phyloP scores from a whole-genome alignment of 768 basidiomycete species.

The Boletus pseudo-olivaceus region DNA sequence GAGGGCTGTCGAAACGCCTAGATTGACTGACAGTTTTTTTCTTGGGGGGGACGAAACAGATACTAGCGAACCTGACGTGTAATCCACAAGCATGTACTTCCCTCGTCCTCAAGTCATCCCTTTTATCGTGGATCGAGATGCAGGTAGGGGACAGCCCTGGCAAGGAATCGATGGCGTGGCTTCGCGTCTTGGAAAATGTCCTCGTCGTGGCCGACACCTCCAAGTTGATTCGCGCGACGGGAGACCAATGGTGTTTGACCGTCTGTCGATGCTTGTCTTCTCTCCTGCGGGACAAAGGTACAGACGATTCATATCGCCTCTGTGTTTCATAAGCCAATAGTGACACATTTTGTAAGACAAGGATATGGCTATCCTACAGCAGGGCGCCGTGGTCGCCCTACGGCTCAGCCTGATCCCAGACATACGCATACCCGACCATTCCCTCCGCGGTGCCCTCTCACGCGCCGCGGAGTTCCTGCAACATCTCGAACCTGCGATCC shows the following conservation, averaged over 20 bases:
- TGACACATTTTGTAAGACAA: conserved; percentile 9
- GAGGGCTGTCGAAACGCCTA: background rate
- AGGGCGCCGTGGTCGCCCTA: conserved; percentile 32
- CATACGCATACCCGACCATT: conserved; percentile 14
- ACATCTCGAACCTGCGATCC: conserved; percentile 23
- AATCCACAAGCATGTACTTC: conserved; percentile 67
- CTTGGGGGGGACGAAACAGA: conserved; percentile 36
- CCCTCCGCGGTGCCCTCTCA: conserved; percentile 33
- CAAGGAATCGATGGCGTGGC: conserved; percentile 56
- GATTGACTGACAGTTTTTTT: background rate
- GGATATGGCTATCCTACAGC: conserved; percentile 15
- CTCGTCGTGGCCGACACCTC: conserved; percentile 44
- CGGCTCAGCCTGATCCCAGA: conserved; percentile 37
- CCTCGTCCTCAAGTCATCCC: conserved; percentile 64
- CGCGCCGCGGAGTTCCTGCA: conserved; percentile 28
- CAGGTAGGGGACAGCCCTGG: conserved; percentile 39
- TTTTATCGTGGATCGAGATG: conserved; percentile 82
- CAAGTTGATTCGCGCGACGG: conserved; percentile 53
- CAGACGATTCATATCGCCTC: background rate
- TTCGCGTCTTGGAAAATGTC: conserved; percentile 64
- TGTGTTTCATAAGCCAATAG: background rate
- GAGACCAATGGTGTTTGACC: conserved; percentile 57
- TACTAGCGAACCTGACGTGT: conserved; percentile 71
- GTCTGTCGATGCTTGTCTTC: conserved; percentile 49
- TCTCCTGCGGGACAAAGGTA: conserved; percentile 16